phyloP scores from a whole-genome alignment of 2,329 filamentous ascomycete species.

The Claviceps sp. region DNA sequence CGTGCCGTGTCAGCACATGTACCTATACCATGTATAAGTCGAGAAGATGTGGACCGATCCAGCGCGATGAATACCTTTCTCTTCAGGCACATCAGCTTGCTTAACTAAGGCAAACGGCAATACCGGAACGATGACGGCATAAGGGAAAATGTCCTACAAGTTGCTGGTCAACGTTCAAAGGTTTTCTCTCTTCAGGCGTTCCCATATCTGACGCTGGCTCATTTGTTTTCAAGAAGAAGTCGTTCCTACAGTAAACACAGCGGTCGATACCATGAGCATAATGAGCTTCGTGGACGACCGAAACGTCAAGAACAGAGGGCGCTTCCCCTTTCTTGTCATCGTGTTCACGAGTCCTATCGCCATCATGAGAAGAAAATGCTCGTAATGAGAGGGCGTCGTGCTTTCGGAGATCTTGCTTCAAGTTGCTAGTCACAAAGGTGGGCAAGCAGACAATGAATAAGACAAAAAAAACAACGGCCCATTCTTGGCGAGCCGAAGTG shows the following conservation, averaged over 20 bases:
- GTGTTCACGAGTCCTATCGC: slow-evolving; percentile 5
- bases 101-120: slow-evolving; percentile 18
- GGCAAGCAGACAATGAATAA: not conserved
- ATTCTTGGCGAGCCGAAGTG: not conserved
- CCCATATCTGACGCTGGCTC: not conserved
- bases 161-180: not conserved
- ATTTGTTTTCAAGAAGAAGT: not conserved
- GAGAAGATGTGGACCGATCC: not conserved
- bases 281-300: slow-evolving; percentile 20
- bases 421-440: not conserved
- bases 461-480: not conserved
- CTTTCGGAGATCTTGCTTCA: not conserved
- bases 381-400: slow-evolving; percentile 3
- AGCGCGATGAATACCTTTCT: slow-evolving; percentile 7
- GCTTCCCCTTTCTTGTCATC: slow-evolving; percentile 10
- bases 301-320: slow-evolving; percentile 15
- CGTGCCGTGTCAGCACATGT: not conserved
- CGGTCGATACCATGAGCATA: slow-evolving; percentile 19
- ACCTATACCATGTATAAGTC: too few species aligned
- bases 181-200: not conserved
- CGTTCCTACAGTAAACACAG: slow-evolving; percentile 19
- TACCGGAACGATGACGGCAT: slow-evolving; percentile 21
- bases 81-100: slow-evolving; percentile 13
- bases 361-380: slow-evolving; percentile 8
- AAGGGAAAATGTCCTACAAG: slow-evolving; percentile 21